Evolutionary conservation across 805 yeast species (phyloP), one percentile per base, ranked within the genome.

Genomic region (Metschnikowia baotianmanensis): DNA sequence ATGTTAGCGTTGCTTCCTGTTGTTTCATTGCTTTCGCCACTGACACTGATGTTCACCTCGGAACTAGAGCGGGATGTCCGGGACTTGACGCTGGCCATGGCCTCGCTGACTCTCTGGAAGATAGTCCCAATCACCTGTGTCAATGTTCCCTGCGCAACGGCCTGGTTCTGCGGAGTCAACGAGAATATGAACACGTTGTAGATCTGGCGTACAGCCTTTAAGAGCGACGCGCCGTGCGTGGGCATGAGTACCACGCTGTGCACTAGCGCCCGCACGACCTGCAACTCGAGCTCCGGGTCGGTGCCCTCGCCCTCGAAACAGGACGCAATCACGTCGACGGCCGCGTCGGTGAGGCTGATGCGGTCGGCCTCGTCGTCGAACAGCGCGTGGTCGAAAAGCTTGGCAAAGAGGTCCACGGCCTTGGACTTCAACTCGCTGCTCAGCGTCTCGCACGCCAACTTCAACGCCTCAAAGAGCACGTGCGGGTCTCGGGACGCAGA

Each of bases 241-340:
- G 90, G 86, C 62, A 86, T 72, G 47, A 87, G 85, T 24, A 91
- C 71, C 12, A 89, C 83, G 37, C 95, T 91, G 47, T 93, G 88
- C 59, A 91, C 83, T 36, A 95, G 69, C 0, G 97, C 97, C 56
- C 95, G 80, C 23, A 91, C 84, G 10, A 93, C 91, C 65, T 95
- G 99, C 42, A 93, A 67, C 67, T 95, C 99, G 24, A 95, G 79
- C 42, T 76, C 80, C 18, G 86, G 86, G 58, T 90, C 95, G 0
- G 98, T 88, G 1, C 89, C 88, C 61, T 93, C 99, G 18, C 95
- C 95, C 46, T 83, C 86, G 60, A 87, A 91, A 50, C 95, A 85
- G 19, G 83, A 80, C 18, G 93, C 78, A 17, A 90, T 86, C 12
- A 89, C 85, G 48, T 83, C 84, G 30, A 91, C 85, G 0, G 95